A percentile compares a stretch with the other conserved stretches of the same genome.
phyloP scores from a whole-genome alignment of 345 rosid genomes.

The Mangifera indica region DNA sequence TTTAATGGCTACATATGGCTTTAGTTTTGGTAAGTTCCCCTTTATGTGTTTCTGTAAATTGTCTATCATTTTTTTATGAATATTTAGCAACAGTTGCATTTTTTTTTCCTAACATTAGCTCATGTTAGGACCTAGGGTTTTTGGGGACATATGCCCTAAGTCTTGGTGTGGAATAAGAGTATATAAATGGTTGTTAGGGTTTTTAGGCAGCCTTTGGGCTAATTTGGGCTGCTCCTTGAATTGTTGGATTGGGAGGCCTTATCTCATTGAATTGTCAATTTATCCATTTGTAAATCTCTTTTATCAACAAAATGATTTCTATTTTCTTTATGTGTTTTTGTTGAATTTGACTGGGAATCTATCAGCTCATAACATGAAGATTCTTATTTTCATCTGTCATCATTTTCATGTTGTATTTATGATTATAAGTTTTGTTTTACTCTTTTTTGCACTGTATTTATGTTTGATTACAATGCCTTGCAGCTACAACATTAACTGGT shows the following conservation, averaged over 20 bases:
- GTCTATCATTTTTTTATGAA: neutral
- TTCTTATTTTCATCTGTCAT: neutral
- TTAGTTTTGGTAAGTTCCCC: slow-evolving; percentile 70
- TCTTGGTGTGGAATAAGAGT: too few relatives aligned
- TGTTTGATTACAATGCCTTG: slow-evolving; percentile 20
- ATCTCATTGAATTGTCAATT: too few relatives aligned
- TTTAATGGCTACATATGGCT: slow-evolving; percentile 95
- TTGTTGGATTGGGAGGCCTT: too few relatives aligned
- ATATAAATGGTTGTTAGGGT: too few relatives aligned
- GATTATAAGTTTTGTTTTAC: neutral
- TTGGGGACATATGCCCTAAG: too few relatives aligned
- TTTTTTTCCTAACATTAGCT: neutral
- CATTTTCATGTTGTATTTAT: neutral
- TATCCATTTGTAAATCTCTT: too few relatives aligned
- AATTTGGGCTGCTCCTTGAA: too few relatives aligned
- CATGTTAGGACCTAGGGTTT: too few relatives aligned
- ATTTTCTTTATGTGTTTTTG: too few relatives aligned
- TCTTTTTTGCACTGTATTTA: neutral
- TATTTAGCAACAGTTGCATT: neutral
- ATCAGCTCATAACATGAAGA: neutral
- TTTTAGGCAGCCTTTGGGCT: too few relatives aligned
- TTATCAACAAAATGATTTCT: too few relatives aligned
- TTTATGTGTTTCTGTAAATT: neutral
- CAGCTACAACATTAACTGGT: slow-evolving; percentile 98
- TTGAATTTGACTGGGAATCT: too few relatives aligned